Conservation (phyloP, 441 rosid species). For the Erodium moschatum region DNA sequence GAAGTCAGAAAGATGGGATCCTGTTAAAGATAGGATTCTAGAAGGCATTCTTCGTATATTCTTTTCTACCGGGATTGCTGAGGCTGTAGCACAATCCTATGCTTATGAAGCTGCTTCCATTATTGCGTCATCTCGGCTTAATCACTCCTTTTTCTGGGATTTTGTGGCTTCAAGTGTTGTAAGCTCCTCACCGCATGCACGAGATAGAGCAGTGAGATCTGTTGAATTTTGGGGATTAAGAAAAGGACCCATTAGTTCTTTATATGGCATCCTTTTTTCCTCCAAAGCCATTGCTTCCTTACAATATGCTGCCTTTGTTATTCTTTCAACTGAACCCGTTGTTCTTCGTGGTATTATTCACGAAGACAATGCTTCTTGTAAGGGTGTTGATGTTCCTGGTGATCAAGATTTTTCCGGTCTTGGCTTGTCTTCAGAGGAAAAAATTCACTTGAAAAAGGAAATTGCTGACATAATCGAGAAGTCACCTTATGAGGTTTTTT, state of each 20-base stretch:
- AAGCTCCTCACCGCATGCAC: conserved; percentile 49
- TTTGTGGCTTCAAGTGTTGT: conserved; percentile 58
- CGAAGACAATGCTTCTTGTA: conserved; percentile 34
- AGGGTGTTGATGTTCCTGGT: conserved; percentile 31
- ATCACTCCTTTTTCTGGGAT: conserved; percentile 65
- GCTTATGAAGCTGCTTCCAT: conserved; percentile 55
- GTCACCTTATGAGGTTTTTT: conserved; percentile 55
- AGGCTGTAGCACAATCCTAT: conserved; percentile 63
- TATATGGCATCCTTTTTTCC: conserved; percentile 74
- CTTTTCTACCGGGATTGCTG: conserved; percentile 81
- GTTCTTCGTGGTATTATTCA: conserved; percentile 52
- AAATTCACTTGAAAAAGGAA: conserved; percentile 54
- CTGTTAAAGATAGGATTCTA: conserved; percentile 49
- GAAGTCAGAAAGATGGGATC: conserved; percentile 50
- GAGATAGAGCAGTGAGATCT: conserved; percentile 81
- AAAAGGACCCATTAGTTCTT: conserved; percentile 68
- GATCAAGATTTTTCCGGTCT: conserved; percentile 36
- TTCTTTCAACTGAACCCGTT: conserved; percentile 75
- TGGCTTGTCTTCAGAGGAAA: conserved; percentile 47
- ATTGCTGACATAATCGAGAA: conserved; percentile 59
- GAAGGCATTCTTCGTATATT: conserved; percentile 83
- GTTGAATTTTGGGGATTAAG: conserved; percentile 84
- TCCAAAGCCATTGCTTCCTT: conserved; percentile 51
- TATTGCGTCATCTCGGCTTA: conserved; percentile 53
- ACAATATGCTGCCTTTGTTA: conserved; percentile 76